A percentile compares a stretch with the other conserved stretches of the same genome.
phyloP scores from a whole-genome alignment of 108 stramenopile species.

The Skeletonema tropicum region DNA sequence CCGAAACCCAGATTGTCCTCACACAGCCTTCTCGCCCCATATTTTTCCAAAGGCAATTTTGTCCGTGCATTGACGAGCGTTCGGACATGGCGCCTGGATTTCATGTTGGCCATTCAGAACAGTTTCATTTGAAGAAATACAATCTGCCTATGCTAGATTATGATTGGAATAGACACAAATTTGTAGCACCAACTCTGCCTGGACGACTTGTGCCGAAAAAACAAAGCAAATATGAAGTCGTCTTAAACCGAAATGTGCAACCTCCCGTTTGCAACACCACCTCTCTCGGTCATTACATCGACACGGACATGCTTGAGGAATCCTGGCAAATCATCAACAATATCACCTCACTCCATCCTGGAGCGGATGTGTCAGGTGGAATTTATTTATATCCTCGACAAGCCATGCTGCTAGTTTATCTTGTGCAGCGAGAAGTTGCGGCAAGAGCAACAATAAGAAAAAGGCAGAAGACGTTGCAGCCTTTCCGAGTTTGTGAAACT shows the following conservation, averaged over 20 bases:
- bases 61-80: constrained; percentile 15
- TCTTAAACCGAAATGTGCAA: background rate
- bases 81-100: constrained; percentile 20
- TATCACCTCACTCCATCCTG: constrained; percentile 20
- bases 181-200: background rate
- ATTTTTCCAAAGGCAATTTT: background rate
- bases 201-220: background rate
- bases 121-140: background rate
- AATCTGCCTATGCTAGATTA: constrained; percentile 6
- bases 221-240: constrained; percentile 16
- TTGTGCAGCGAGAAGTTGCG: constrained; percentile 20
- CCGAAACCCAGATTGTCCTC: background rate
- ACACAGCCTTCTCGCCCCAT: background rate
- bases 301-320: constrained; percentile 11
- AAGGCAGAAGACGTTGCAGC: background rate
- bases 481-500: constrained; percentile 53
- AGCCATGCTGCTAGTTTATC: constrained; percentile 30
- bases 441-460: background rate
- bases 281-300: background rate
- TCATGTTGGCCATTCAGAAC: constrained; percentile 17
- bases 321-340: constrained; percentile 44
- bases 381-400: constrained; percentile 64
- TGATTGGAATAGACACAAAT: constrained; percentile 11
- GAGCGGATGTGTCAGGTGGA: constrained; percentile 51
- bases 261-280: constrained; percentile 9